Evolutionary conservation across 106 monocot genomes (phyloP).

Genomic region (Acorus calamus): DNA sequence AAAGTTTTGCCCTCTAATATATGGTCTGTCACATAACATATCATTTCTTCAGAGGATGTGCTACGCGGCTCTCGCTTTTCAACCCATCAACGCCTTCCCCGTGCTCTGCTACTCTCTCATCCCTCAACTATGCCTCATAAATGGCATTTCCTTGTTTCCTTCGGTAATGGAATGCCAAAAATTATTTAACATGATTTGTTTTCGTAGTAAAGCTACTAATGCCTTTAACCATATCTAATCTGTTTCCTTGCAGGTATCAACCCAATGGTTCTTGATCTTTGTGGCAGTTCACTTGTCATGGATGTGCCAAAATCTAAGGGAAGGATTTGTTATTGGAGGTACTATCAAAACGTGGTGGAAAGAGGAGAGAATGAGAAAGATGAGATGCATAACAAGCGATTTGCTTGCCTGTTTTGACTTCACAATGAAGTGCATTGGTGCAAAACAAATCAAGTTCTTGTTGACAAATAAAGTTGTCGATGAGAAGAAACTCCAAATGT

Average conservation of each 20-base stretch:
- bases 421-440: not conserved
- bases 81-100: too few relatives aligned
- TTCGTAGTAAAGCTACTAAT: too few relatives aligned
- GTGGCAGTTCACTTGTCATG: not conserved
- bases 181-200: too few relatives aligned
- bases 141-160: not conserved
- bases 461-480: not conserved
- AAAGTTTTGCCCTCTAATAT: not conserved
- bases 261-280: not conserved
- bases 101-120: not conserved
- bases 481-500: not conserved
- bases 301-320: not conserved
- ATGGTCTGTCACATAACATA: not conserved
- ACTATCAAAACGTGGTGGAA: not conserved
- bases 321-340: not conserved
- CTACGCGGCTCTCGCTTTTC: too few relatives aligned
- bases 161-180: too few relatives aligned
- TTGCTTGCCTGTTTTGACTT: not conserved
- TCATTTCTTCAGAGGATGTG: conserved; percentile 1
- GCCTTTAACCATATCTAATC: too few relatives aligned
- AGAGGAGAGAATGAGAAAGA: not conserved
- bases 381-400: not conserved
- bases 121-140: not conserved
- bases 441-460: not conserved
- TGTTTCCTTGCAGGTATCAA: not conserved